Evolutionary conservation across 2,329 filamentous ascomycete species (phyloP), one percentile per base, ranked within the genome.

Genomic region (Cytospora schulzeri): DNA sequence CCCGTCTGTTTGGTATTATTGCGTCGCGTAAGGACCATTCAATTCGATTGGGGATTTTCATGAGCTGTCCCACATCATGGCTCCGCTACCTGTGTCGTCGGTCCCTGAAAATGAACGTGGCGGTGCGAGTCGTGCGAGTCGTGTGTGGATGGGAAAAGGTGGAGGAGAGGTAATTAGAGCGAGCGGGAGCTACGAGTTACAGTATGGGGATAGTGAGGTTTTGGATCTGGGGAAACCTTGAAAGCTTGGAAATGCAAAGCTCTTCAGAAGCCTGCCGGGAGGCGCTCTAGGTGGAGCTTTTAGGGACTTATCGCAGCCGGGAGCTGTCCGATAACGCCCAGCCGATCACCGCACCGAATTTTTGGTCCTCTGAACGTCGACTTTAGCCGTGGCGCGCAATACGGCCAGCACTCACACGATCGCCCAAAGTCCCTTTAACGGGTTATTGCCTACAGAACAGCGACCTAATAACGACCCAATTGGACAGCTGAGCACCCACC

Each of bases 41-140:
- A 77, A 86, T 80, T 83, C 81, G 82, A 78, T 78, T 81, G 72
- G 80, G 77, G 77, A 81, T 77, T 83, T 81, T 86, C 85, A 87
- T 87, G 82, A 79, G 84, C 76, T 80, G 78, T 78, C 81, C 79
- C 75, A 78, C 82, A 84, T 84, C 76, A 69, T 79, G 70, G 68
- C 71, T 66, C 69, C 70, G 69, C 69, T 70, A 68, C 69, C 69
- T 71, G 69, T 69, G 70, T 68, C 70, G 69, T 70, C 69, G 61
- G 67, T 65, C 69, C 69, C 59, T 63, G 33, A 51, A 35, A 60
- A 52, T 59, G 52, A 68, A 50, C 58, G 58, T 52, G 55, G 62
- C 57, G 45, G 60, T 60, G 55, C 63, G 28, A 29, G 57, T 51
- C 26, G 53, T 50, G 53, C 48, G 29, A 33, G 59, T 51, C 26